A percentile compares a stretch with the other conserved stretches of the same genome.
These are phyloP conservation scores for Ganoderma lucidum DNA, from an alignment of 1,284 basidiomycete genomes.

Conservation along the genomic window DNA sequence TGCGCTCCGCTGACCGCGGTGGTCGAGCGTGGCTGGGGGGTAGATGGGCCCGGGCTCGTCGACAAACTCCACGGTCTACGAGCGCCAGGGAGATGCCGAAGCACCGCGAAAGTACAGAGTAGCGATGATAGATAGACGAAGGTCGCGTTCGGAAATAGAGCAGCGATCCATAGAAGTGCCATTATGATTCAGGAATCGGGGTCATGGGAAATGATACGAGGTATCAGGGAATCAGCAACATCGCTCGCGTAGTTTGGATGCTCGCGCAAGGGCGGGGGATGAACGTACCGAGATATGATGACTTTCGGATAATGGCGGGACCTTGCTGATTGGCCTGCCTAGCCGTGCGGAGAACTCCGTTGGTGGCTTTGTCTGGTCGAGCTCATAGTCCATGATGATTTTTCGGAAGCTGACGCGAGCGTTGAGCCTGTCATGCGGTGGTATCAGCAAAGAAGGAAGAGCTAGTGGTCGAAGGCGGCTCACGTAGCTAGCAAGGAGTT, in stretches of 20 bases:
- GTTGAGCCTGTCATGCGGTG: constrained; percentile 22
- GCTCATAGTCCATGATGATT: constrained; percentile 19
- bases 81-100: neutral
- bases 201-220: neutral
- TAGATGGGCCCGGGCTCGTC: neutral
- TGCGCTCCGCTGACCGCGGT: neutral
- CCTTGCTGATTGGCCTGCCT: constrained; percentile 10
- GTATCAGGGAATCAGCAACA: neutral
- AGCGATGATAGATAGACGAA: neutral
- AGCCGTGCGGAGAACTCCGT: constrained; percentile 15
- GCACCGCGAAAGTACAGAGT: neutral
- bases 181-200: neutral
- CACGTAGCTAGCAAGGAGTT: constrained; percentile 34
- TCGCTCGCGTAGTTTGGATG: neutral
- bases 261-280: neutral
- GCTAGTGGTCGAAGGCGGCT: neutral
- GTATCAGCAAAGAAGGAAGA: neutral
- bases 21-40: neutral
- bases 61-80: constrained; percentile 23
- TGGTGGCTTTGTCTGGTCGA: constrained; percentile 11
- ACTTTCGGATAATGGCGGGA: neutral
- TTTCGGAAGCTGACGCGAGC: constrained; percentile 23
- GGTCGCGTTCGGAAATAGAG: neutral
- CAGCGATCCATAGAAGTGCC: neutral
- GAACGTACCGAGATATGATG: constrained; percentile 19